Evolutionary conservation across 768 basidiomycete genomes (phyloP).

Genomic region (Crassisporium funariophilum): DNA sequence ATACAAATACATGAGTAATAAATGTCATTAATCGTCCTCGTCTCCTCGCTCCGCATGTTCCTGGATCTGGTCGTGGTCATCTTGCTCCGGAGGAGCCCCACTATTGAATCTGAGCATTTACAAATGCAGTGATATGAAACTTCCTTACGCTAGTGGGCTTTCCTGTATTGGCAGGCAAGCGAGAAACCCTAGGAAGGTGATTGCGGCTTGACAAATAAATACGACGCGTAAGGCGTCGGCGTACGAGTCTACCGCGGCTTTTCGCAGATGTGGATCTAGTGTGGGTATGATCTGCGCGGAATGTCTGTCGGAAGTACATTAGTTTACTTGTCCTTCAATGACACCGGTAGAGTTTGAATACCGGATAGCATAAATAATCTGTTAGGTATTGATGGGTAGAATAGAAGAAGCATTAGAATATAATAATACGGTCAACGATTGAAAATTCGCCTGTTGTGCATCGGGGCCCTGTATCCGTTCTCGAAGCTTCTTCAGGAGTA

Average conservation of each 20-base stretch:
- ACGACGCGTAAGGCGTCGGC: slow-evolving; percentile 77
- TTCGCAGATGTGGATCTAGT: slow-evolving; percentile 53
- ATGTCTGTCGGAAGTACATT: slow-evolving; percentile 45
- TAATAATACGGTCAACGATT: slow-evolving; percentile 1
- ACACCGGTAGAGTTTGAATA: slow-evolving; percentile 10
- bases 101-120: no score
- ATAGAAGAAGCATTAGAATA: slow-evolving; percentile 9
- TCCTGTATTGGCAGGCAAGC: slow-evolving; percentile 78
- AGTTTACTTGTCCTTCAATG: slow-evolving; percentile 7
- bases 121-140: background rate
- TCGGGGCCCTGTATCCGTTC: slow-evolving; percentile 76
- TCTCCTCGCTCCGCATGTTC: slow-evolving; percentile 27
- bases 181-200: slow-evolving; percentile 68
- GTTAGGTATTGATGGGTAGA: slow-evolving; percentile 3
- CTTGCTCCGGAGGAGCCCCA: slow-evolving; percentile 67
- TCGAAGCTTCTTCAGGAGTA: slow-evolving; percentile 71
- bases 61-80: slow-evolving; percentile 53
- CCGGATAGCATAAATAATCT: slow-evolving; percentile 74
- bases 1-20: slow-evolving; percentile 28
- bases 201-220: slow-evolving; percentile 76
- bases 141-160: slow-evolving; percentile 58
- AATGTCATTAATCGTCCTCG: slow-evolving; percentile 22
- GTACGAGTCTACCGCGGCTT: slow-evolving; percentile 76
- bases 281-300: slow-evolving; percentile 71
- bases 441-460: slow-evolving; percentile 62